Conservation (phyloP, 2,329 filamentous ascomycete genomes). For the Colletotrichum spinosum region DNA sequence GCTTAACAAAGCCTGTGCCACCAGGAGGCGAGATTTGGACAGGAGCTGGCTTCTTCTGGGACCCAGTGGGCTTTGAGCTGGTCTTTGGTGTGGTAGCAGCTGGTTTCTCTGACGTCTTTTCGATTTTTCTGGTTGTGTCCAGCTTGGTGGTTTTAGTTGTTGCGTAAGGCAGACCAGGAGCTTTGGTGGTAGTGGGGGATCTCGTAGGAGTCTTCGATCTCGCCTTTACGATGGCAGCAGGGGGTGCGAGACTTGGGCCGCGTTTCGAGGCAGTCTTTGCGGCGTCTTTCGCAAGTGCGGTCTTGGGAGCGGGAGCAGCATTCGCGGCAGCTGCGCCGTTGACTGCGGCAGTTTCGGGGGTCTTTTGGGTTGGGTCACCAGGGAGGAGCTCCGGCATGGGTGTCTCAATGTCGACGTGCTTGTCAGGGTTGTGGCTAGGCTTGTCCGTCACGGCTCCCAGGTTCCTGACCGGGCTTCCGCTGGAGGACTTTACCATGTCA, state of each 20-base stretch:
- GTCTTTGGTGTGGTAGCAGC: slow-evolving; percentile 42
- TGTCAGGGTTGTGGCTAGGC: slow-evolving; percentile 54
- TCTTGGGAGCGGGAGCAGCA: slow-evolving; percentile 33
- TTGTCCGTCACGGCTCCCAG: slow-evolving; percentile 45
- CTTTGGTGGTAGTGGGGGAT: slow-evolving; percentile 52
- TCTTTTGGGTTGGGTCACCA: slow-evolving; percentile 42
- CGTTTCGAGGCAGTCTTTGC: slow-evolving; percentile 46
- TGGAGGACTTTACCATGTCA: slow-evolving; percentile 41
- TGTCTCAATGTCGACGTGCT: slow-evolving; percentile 54
- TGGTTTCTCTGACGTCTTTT: slow-evolving; percentile 49
- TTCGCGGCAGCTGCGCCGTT: slow-evolving; percentile 44
- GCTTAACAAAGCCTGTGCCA: slow-evolving; percentile 63
- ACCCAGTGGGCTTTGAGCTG: slow-evolving; percentile 46
- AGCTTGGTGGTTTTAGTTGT: slow-evolving; percentile 45
- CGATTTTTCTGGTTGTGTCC: slow-evolving; percentile 23
- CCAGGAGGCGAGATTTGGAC: slow-evolving; percentile 52
- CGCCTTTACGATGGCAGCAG: slow-evolving; percentile 38
- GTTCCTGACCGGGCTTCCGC: slow-evolving; percentile 33
- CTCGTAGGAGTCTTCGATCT: slow-evolving; percentile 49
- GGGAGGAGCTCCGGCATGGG: slow-evolving; percentile 46
- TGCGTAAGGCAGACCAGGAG: slow-evolving; percentile 50
- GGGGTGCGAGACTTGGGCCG: slow-evolving; percentile 42
- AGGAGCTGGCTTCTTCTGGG: slow-evolving; percentile 57
- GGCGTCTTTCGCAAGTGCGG: slow-evolving; percentile 24
- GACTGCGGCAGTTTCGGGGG: slow-evolving; percentile 29